Evolutionary conservation across 2,329 filamentous ascomycete genomes (phyloP).

Genomic region (Corinectria fuckeliana): DNA sequence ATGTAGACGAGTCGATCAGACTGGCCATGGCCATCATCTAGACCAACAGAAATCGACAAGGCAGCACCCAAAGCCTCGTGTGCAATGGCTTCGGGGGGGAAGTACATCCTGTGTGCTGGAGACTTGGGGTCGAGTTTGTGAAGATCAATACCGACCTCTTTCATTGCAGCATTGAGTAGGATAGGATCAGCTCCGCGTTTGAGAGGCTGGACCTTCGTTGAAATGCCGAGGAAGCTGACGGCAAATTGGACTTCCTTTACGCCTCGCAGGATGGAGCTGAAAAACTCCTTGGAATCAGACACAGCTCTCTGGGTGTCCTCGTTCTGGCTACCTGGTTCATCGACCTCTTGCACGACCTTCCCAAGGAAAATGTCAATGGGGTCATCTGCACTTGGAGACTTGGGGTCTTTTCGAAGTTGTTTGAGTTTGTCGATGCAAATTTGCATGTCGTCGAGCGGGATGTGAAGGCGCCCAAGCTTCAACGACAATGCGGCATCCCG

Average conservation of each 20-base stretch:
- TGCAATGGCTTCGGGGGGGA: slow-evolving; percentile 88
- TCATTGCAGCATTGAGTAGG: slow-evolving; percentile 88
- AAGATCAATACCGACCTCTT: slow-evolving; percentile 93
- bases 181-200: slow-evolving; percentile 73
- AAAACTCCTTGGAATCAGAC: slow-evolving; percentile 90
- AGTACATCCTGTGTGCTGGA: slow-evolving; percentile 98
- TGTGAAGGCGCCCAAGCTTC: slow-evolving; percentile 87
- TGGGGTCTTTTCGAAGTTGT: slow-evolving; percentile 47
- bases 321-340: slow-evolving; percentile 68
- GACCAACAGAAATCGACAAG: slow-evolving; percentile 87
- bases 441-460: slow-evolving; percentile 87
- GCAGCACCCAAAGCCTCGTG: slow-evolving; percentile 94
- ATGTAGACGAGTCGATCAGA: slow-evolving; percentile 90
- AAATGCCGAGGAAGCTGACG: slow-evolving; percentile 87
- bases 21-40: slow-evolving; percentile 88
- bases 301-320: slow-evolving; percentile 80
- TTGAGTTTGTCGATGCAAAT: slow-evolving; percentile 66
- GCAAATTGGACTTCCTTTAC: slow-evolving; percentile 98
- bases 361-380: slow-evolving; percentile 69
- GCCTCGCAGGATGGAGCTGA: slow-evolving; percentile 86
- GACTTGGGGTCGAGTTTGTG: slow-evolving; percentile 91
- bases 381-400: slow-evolving; percentile 47
- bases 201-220: slow-evolving; percentile 76
- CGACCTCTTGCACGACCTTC: slow-evolving; percentile 77
- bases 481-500: slow-evolving; percentile 88